phyloP scores from a whole-genome alignment of 352 stramenopile genomes.

The Phytophthora crassamura region DNA sequence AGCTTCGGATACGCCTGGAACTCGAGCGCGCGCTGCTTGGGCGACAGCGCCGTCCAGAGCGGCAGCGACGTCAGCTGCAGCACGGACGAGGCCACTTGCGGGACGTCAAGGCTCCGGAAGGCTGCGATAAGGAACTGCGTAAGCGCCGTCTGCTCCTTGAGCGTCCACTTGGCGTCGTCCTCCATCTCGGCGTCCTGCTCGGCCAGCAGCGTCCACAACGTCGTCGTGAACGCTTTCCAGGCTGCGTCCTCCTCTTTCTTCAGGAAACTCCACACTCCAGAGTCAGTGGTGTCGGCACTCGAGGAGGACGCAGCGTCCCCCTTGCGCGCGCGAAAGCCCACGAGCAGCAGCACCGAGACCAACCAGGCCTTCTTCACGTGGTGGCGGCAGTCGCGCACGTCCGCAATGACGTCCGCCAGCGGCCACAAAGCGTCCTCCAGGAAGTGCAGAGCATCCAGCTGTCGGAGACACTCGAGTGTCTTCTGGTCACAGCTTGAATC shows the following conservation, averaged over 20 bases:
- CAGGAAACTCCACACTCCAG: constrained; percentile 32
- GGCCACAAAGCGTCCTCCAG: constrained; percentile 68
- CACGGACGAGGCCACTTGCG: constrained; percentile 52
- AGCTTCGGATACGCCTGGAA: constrained; percentile 74
- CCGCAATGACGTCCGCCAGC: constrained; percentile 26
- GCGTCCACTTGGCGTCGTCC: constrained; percentile 45
- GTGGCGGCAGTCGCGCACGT: constrained; percentile 31
- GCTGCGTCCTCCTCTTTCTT: constrained; percentile 23
- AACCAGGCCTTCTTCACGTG: constrained; percentile 54
- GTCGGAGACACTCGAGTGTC: constrained; percentile 29
- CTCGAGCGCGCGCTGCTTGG: constrained; percentile 64
- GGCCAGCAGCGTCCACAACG: constrained; percentile 40
- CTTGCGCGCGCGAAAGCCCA: constrained; percentile 34
- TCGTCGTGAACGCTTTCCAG: constrained; percentile 49
- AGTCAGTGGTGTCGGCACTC: not conserved
- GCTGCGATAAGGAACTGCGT: constrained; percentile 68
- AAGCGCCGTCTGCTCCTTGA: constrained; percentile 60
- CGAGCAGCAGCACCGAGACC: constrained; percentile 54
- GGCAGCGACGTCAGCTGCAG: constrained; percentile 73
- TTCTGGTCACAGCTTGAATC: constrained; percentile 21
- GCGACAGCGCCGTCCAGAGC: constrained; percentile 66
- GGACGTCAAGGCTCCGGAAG: constrained; percentile 68
- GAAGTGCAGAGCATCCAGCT: constrained; percentile 44
- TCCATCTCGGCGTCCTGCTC: constrained; percentile 21
- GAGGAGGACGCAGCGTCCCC: not conserved